Evolutionary conservation across 2,329 filamentous ascomycete genomes (phyloP), one percentile per base, ranked within the genome.

Genomic region (Plenodomus lindquistii): DNA sequence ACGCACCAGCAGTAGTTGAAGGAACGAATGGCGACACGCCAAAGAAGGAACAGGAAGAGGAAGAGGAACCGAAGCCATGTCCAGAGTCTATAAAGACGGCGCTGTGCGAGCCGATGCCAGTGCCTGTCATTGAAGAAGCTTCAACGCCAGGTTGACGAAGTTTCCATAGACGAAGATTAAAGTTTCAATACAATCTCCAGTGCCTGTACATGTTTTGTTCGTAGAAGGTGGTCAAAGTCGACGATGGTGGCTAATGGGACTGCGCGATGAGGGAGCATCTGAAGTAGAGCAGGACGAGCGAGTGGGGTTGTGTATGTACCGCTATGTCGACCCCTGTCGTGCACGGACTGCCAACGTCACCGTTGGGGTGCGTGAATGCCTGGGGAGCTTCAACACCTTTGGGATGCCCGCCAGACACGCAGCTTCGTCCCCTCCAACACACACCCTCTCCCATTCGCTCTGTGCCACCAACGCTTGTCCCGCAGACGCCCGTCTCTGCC

Each of bases 341-440:
- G 47, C 47, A 27, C 42, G 42, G 47, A 21, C 47, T 17, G 22
- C 27, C 47, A 42, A 42, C 47, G 39, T 44, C 46, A 48, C 46
- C 41, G 42, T 38, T 37, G 37, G 42, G 38, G 37, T 38, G 42
- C 47, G 35, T 37, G 35, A 18, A 19, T 37, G 35, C 35, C 35
- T 37, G 35, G 11, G 27, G 16, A 37, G 35, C 35, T 18, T 8
- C 35, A 18, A 37, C 4, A 17, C 16, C 35, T 9, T 18, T n/a
- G n/a, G n/a, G 4, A 20, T 13, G 15, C 10, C 35, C 10, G 18
- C 35, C 16, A 9, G 4, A 18, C 4, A 11, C 18, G 4, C 18
- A 37, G 17, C 35, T 37, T 37, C 35, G 27, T 13, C 10, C 15
- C 10, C 27, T 8, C 10, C 15, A 31, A 7, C 27, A 31, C 15